phyloP scores from a whole-genome alignment of 129 eudicot genomes.

The Deinandra increscens region DNA sequence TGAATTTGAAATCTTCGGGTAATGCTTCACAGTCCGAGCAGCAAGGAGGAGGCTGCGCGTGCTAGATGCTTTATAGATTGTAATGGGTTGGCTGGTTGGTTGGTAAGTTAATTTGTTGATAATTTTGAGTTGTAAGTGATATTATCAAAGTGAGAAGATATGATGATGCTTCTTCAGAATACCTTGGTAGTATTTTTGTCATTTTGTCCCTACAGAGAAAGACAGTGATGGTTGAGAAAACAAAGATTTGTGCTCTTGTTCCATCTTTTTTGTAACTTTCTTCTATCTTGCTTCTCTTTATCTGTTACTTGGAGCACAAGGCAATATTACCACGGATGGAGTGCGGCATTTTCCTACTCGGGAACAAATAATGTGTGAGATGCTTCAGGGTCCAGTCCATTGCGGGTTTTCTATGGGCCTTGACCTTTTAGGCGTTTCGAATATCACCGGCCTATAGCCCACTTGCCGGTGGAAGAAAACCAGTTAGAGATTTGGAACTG shows the following conservation, averaged over 20 bases:
- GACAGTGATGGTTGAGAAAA: constrained; percentile 22
- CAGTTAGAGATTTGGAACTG: too few relatives aligned
- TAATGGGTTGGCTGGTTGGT: constrained; percentile 14
- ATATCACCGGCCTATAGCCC: too few relatives aligned
- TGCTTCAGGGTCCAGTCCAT: too few relatives aligned
- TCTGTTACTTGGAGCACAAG: not conserved
- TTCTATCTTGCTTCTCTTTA: not conserved
- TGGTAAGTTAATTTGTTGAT: constrained; percentile 30
- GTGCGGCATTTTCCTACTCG: too few relatives aligned
- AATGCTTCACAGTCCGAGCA: constrained; percentile 60
- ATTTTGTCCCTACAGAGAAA: constrained; percentile 10
- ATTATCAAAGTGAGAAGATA: constrained; percentile 27
- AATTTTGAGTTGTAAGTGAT: constrained; percentile 29
- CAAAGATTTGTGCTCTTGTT: too few relatives aligned
- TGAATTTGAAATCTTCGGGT: constrained; percentile 64
- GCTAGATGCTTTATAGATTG: constrained; percentile 43
- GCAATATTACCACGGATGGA: not conserved
- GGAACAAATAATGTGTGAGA: too few relatives aligned
- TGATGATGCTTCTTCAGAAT: constrained; percentile 28
- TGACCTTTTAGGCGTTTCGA: too few relatives aligned
- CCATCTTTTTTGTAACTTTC: too few relatives aligned
- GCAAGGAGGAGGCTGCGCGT: constrained; percentile 83
- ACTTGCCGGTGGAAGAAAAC: too few relatives aligned
- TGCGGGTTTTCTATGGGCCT: too few relatives aligned
- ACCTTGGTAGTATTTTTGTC: constrained; percentile 7